Conservation (phyloP, 2,329 filamentous ascomycete species). For the Ophiocordyceps camponoti-rufipedis region DNA sequence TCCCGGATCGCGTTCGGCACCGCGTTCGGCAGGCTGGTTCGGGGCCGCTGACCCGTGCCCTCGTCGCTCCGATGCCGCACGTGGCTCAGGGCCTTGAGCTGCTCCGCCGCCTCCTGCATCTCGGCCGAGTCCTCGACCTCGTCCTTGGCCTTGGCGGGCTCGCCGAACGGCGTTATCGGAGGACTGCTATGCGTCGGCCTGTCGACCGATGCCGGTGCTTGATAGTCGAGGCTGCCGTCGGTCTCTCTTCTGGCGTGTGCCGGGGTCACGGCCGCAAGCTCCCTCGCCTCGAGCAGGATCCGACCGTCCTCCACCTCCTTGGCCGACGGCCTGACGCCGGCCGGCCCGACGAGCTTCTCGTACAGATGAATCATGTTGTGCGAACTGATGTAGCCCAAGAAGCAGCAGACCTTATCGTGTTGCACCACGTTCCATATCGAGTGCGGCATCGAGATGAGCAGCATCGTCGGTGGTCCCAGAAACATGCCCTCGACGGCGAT, state of each 20-base stretch:
- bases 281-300: slow-evolving; percentile 34
- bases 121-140: slow-evolving; percentile 43
- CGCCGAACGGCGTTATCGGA: neutral
- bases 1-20: slow-evolving; percentile 6
- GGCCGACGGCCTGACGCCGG: slow-evolving; percentile 23
- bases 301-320: slow-evolving; percentile 39
- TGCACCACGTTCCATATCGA: slow-evolving; percentile 46
- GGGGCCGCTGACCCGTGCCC: slow-evolving; percentile 10
- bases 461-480: slow-evolving; percentile 45
- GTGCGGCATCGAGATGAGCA: slow-evolving; percentile 47
- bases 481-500: slow-evolving; percentile 52
- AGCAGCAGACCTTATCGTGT: slow-evolving; percentile 48
- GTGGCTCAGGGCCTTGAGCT: slow-evolving; percentile 47
- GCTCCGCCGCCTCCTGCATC: slow-evolving; percentile 50
- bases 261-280: slow-evolving; percentile 20
- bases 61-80: slow-evolving; percentile 37
- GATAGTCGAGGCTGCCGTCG: slow-evolving; percentile 4
- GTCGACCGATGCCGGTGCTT: neutral
- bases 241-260: slow-evolving; percentile 10
- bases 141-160: slow-evolving; percentile 14
- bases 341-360: slow-evolving; percentile 32
- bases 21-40: slow-evolving; percentile 21
- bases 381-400: slow-evolving; percentile 45
- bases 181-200: neutral
- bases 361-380: slow-evolving; percentile 50